These are phyloP conservation scores for Penicillium sp. DNA, from an alignment of 2,329 filamentous ascomycete genomes.

Conservation along the genomic window DNA sequence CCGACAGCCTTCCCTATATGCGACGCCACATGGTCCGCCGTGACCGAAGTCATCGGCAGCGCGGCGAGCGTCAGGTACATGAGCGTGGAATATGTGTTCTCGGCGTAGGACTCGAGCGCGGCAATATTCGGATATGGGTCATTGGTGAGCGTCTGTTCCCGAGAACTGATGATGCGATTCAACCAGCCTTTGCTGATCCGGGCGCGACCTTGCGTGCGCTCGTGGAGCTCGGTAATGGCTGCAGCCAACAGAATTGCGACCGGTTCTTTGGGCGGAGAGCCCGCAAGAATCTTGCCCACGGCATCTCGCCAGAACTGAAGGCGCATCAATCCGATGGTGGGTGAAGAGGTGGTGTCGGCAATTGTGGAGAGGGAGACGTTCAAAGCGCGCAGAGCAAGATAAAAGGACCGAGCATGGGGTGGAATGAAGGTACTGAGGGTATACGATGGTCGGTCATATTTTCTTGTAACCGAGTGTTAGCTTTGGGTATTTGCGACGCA, in stretches of 20 bases:
- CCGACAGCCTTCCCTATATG: conserved; percentile 93
- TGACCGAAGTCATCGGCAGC: conserved; percentile 71
- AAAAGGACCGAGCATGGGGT: conserved; percentile 66
- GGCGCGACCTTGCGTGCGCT: conserved; percentile 43
- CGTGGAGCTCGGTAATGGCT: conserved; percentile 56
- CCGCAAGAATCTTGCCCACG: conserved; percentile 68
- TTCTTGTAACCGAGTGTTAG: conserved; percentile 46
- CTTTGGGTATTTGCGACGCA: background rate
- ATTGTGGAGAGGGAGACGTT: conserved; percentile 89
- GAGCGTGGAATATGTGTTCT: conserved; percentile 82
- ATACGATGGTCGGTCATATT: conserved; percentile 83
- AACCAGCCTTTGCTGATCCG: conserved; percentile 66
- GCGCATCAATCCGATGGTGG: conserved; percentile 79
- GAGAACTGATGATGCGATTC: conserved; percentile 68
- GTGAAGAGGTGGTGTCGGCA: conserved; percentile 80
- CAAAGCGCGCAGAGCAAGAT: conserved; percentile 83
- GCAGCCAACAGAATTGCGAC: conserved; percentile 77
- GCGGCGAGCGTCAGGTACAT: conserved; percentile 33
- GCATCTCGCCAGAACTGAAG: conserved; percentile 94
- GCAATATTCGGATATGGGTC: conserved; percentile 69
- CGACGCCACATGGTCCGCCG: conserved; percentile 85
- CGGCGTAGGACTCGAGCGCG: conserved; percentile 78
- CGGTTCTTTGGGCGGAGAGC: conserved; percentile 78
- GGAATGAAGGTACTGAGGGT: conserved; percentile 82
- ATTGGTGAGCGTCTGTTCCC: conserved; percentile 78